Conservation (phyloP, 768 basidiomycete species). For the Pisolithus marmoratus region DNA sequence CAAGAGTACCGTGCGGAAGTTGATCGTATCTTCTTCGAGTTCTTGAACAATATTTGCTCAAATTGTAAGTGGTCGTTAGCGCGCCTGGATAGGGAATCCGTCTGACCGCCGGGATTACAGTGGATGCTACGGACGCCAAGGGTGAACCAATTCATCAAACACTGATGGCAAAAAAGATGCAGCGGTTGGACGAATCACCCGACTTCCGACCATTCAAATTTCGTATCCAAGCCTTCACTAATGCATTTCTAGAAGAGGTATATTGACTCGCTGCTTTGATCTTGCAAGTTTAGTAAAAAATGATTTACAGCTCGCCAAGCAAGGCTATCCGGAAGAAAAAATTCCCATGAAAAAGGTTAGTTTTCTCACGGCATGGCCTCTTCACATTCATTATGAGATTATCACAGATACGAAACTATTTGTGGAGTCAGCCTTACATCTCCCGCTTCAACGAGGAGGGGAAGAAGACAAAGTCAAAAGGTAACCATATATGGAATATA, state of each 20-base stretch:
- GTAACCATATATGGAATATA: constrained; percentile 99
- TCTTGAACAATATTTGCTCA: constrained; percentile 82
- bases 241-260: constrained; percentile 90
- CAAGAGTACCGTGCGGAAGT: constrained; percentile 78
- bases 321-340: constrained; percentile 90
- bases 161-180: constrained; percentile 99
- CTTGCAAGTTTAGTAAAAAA: constrained; percentile 2
- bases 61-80: constrained; percentile 57
- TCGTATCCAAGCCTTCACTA: constrained; percentile 96
- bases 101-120: constrained; percentile 37
- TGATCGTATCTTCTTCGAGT: constrained; percentile 88
- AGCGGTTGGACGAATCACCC: constrained; percentile 88
- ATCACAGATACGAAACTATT: constrained; percentile 79
- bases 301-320: constrained; percentile 57
- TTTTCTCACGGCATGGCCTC: constrained; percentile 6
- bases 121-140: constrained; percentile 89
- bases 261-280: constrained; percentile 8
- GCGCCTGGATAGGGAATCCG: not conserved
- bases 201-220: constrained; percentile 99
- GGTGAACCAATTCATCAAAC: constrained; percentile 98
- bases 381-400: constrained; percentile 17
- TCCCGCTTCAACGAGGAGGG: constrained; percentile 98
- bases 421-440: constrained; percentile 93
- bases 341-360: constrained; percentile 94
- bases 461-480: constrained; percentile 98